Evolutionary conservation across 1,139 yeast genomes (phyloP).

Genomic region (Yamadazyma trypodendri): DNA sequence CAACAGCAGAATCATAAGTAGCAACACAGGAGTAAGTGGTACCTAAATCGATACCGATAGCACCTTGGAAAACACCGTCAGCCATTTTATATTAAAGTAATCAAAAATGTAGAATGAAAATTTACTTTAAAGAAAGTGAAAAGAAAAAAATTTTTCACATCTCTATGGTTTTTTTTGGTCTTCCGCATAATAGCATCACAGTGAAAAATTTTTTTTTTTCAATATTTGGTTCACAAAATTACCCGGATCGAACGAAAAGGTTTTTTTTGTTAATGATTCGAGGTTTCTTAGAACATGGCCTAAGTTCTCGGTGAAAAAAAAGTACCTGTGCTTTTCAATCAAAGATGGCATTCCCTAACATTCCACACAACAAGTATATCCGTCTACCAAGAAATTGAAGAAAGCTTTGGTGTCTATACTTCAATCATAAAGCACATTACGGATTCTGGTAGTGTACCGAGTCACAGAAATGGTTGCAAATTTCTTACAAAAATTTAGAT

Average conservation of each 20-base stretch:
- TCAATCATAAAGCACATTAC: too few relatives aligned
- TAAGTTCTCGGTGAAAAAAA: too few relatives aligned
- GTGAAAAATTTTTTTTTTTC: slow-evolving; percentile 10
- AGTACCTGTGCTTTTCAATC: too few relatives aligned
- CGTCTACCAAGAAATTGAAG: too few relatives aligned
- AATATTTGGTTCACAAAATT: slow-evolving; percentile 6
- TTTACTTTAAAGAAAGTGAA: slow-evolving; percentile 11
- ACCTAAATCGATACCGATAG: slow-evolving; percentile 85
- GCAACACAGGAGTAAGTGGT: slow-evolving; percentile 86
- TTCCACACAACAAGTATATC: too few relatives aligned
- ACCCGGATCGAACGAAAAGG: slow-evolving; percentile 11
- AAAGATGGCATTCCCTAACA: too few relatives aligned
- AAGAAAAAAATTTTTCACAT: slow-evolving; percentile 16
- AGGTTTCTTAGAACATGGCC: too few relatives aligned
- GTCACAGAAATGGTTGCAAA: slow-evolving; percentile 4
- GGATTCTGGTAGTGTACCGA: not conserved
- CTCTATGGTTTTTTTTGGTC: slow-evolving; percentile 11
- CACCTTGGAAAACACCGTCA: slow-evolving; percentile 99
- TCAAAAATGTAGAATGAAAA: slow-evolving; percentile 16
- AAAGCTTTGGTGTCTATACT: too few relatives aligned
- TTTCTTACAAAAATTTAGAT: slow-evolving; percentile 8
- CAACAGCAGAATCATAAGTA: slow-evolving; percentile 73
- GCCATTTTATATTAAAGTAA: slow-evolving; percentile 53
- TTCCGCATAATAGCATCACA: slow-evolving; percentile 5
- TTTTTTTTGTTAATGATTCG: too few relatives aligned